Conservation (phyloP, 2,329 filamentous ascomycete genomes). For the Raffaelea deltoideospora region DNA sequence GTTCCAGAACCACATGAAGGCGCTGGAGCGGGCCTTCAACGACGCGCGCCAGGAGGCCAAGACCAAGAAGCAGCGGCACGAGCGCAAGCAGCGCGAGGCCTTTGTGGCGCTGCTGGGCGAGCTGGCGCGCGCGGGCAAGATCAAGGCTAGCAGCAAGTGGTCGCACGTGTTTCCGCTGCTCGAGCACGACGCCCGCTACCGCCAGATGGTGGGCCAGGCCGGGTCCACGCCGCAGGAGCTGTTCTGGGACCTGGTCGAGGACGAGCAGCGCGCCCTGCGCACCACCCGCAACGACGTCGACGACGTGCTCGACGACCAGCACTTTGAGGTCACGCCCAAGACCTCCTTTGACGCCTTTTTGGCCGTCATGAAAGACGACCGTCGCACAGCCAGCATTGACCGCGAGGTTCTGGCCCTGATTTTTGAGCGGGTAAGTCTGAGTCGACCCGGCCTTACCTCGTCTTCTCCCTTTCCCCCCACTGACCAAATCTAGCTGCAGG, state of each 20-base stretch:
- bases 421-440: slow-evolving; percentile 57
- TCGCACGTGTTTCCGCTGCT: slow-evolving; percentile 61
- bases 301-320: slow-evolving; percentile 84
- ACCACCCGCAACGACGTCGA: slow-evolving; percentile 68
- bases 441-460: not conserved
- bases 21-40: slow-evolving; percentile 80
- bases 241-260: slow-evolving; percentile 91
- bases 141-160: slow-evolving; percentile 88
- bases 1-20: slow-evolving; percentile 92
- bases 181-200: slow-evolving; percentile 69
- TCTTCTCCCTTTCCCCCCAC: not conserved
- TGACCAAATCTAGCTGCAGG: slow-evolving; percentile 45
- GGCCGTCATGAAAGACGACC: slow-evolving; percentile 67
- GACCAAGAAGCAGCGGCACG: slow-evolving; percentile 60
- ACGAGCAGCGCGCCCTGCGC: slow-evolving; percentile 78
- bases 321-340: slow-evolving; percentile 74
- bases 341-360: slow-evolving; percentile 84
- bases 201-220: slow-evolving; percentile 64
- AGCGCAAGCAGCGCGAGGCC: slow-evolving; percentile 73
- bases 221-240: slow-evolving; percentile 81
- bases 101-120: slow-evolving; percentile 64
- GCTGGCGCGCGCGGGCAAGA: slow-evolving; percentile 58
- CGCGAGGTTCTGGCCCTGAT: slow-evolving; percentile 65
- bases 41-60: slow-evolving; percentile 81
- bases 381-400: slow-evolving; percentile 76